Evolutionary conservation across 202 grass and related monocot genomes (phyloP).

Genomic region (Hordeum pubiflorum): DNA sequence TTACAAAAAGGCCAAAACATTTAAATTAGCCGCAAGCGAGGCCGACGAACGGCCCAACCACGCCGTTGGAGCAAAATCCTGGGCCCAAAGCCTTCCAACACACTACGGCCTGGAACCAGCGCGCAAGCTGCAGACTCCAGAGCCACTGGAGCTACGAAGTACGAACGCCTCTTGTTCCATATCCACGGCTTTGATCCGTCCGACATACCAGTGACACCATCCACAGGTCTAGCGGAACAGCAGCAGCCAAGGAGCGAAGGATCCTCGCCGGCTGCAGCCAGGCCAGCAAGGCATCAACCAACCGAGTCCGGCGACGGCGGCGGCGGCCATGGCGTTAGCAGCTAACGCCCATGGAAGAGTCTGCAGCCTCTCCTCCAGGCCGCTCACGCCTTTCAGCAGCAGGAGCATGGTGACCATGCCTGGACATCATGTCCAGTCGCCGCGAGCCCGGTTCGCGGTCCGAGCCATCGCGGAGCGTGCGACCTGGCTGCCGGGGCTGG

Average conservation of each 20-base stretch:
- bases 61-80: no score
- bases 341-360: conserved; percentile 14
- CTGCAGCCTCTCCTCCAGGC: conserved; percentile 22
- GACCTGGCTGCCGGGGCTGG: conserved; percentile 69
- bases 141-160: neutral
- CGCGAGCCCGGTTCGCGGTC: conserved; percentile 10
- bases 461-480: conserved; percentile 42
- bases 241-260: neutral
- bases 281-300: neutral
- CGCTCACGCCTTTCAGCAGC: conserved; percentile 13
- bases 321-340: conserved; percentile 37
- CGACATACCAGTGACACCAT: neutral
- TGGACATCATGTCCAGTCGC: neutral
- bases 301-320: neutral
- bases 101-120: no score
- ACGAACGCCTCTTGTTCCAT: conserved; percentile 25
- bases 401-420: neutral
- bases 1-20: no score
- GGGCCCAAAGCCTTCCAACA: no score
- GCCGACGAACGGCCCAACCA: no score
- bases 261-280: neutral
- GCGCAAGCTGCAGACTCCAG: no score
- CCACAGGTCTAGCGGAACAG: neutral
- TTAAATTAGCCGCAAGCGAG: no score
- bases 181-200: conserved; percentile 9